A percentile compares a stretch with the other conserved stretches of the same genome.
phyloP scores from a whole-genome alignment of 306 rosid genomes.

The Casuarina cunninghamiana region DNA sequence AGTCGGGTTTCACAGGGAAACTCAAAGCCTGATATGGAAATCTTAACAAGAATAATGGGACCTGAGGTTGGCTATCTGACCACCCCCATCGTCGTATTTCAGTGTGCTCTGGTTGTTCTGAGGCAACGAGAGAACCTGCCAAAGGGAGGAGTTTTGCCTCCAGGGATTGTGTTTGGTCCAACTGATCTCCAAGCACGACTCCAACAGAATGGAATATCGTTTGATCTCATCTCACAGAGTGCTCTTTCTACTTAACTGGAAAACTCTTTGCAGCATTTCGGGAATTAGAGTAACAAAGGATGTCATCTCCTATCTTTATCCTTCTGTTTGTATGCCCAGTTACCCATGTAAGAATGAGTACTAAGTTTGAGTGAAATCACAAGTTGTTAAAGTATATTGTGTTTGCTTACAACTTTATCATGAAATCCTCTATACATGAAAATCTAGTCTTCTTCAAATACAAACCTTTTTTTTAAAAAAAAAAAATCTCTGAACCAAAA shows the following conservation, averaged over 20 bases:
- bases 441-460: too few species aligned
- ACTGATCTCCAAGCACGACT: conserved; percentile 74
- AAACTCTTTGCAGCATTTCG: not conserved
- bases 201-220: conserved; percentile 74
- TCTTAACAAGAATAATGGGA: conserved; percentile 74
- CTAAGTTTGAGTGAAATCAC: too few species aligned
- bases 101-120: conserved; percentile 73
- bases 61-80: conserved; percentile 89
- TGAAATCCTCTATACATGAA: too few species aligned
- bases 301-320: too few species aligned
- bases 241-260: conserved; percentile 37
- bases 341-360: too few species aligned
- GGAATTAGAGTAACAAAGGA: not conserved
- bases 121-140: conserved; percentile 64
- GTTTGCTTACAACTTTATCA: too few species aligned
- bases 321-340: too few species aligned
- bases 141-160: conserved; percentile 67
- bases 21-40: conserved; percentile 66
- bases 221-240: conserved; percentile 65
- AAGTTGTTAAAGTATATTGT: too few species aligned
- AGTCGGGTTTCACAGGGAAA: conserved; percentile 29
- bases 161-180: conserved; percentile 81
- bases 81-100: conserved; percentile 74
- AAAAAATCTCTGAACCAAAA: too few species aligned
- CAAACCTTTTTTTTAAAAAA: too few species aligned